These are phyloP conservation scores for Candida sp. DNA, from an alignment of 1,139 yeast genomes.

Conservation along the genomic window DNA sequence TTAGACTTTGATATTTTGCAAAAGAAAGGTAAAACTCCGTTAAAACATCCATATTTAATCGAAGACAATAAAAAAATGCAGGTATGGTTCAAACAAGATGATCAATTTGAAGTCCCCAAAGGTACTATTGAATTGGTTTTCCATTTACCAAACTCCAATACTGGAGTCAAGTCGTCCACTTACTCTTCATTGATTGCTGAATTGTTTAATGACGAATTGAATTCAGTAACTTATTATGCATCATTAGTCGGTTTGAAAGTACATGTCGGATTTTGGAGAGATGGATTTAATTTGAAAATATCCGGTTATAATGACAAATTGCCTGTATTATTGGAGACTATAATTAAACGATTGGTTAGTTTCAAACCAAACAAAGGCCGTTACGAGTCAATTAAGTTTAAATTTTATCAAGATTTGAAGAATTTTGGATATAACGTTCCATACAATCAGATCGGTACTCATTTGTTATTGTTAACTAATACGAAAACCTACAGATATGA, in stretches of 20 bases:
- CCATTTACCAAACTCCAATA: constrained; percentile 61
- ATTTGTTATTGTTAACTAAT: constrained; percentile 59
- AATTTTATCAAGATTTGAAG: constrained; percentile 55
- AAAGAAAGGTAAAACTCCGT: constrained; percentile 28
- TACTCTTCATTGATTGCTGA: constrained; percentile 63
- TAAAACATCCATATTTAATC: constrained; percentile 35
- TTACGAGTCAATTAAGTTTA: constrained; percentile 66
- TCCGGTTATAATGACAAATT: constrained; percentile 86
- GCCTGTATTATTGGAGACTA: constrained; percentile 55
- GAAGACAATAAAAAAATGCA: constrained; percentile 30
- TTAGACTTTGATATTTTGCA: constrained; percentile 62
- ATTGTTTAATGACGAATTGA: constrained; percentile 69
- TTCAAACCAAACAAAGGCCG: constrained; percentile 57
- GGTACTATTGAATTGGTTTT: constrained; percentile 66
- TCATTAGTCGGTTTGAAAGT: constrained; percentile 74
- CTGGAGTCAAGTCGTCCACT: constrained; percentile 55
- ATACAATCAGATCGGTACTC: constrained; percentile 66
- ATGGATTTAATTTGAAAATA: constrained; percentile 66
- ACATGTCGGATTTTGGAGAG: constrained; percentile 56
- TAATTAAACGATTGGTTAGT: constrained; percentile 48
- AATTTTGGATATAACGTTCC: constrained; percentile 79
- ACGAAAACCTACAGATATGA: constrained; percentile 66
- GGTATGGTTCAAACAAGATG: constrained; percentile 92
- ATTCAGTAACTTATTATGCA: constrained; percentile 81
- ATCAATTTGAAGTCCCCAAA: constrained; percentile 85